phyloP scores from a whole-genome alignment of 176 grass and related monocot species.

The Chloris gayana region DNA sequence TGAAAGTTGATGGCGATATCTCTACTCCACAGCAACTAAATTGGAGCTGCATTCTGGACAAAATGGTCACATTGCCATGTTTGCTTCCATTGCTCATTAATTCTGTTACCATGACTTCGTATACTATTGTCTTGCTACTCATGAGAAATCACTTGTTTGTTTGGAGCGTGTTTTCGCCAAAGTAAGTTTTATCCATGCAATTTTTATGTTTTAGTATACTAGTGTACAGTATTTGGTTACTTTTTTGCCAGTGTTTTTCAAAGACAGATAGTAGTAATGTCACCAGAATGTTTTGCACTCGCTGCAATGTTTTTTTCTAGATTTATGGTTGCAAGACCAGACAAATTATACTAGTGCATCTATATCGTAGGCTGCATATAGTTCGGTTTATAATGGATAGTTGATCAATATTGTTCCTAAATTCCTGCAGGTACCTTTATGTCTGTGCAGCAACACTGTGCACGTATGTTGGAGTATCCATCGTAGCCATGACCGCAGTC shows the following conservation, averaged over 20 bases:
- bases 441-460: constrained; percentile 81
- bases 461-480: constrained; percentile 70
- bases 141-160: constrained; percentile 98
- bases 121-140: constrained; percentile 80
- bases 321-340: background rate
- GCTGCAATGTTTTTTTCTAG: background rate
- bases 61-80: constrained; percentile 62
- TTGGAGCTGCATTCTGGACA: constrained; percentile 43
- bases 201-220: background rate
- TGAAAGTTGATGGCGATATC: constrained; percentile 43
- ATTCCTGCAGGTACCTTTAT: constrained; percentile 77
- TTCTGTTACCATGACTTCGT: constrained; percentile 70
- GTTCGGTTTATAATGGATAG: background rate
- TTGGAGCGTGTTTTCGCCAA: constrained; percentile 98
- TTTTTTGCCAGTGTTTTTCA: background rate
- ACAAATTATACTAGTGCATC: background rate
- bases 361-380: background rate
- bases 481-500: constrained; percentile 45
- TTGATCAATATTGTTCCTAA: constrained; percentile 3
- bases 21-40: constrained; percentile 34
- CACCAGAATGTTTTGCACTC: background rate
- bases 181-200: constrained; percentile 66
- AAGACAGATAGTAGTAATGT: background rate
- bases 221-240: background rate
- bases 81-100: constrained; percentile 81